Percentiles rank a stretch among this genome's conserved stretches.
phyloP scores from a whole-genome alignment of 768 basidiomycete species.

The Russula foetens region DNA sequence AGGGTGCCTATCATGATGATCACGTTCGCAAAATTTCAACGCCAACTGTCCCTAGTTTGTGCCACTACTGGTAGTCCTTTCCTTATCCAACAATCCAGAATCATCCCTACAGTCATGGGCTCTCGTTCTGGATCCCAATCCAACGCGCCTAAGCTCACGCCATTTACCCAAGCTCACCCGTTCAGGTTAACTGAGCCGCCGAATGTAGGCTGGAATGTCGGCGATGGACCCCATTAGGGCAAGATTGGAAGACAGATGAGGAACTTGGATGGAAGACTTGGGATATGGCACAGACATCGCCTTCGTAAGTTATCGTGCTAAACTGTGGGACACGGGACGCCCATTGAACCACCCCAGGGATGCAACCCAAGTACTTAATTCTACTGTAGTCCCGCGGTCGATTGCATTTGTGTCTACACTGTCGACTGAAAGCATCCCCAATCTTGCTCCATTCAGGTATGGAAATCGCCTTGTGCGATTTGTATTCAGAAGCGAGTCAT shows the following conservation, averaged over 20 bases:
- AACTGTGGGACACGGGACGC: conserved; percentile 11
- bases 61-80: too few species aligned
- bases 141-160: background rate
- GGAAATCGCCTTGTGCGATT: background rate
- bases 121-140: background rate
- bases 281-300: conserved; percentile 25
- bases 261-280: conserved; percentile 35
- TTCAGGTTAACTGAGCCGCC: conserved; percentile 33
- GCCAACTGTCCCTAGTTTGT: background rate
- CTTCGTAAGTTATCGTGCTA: conserved; percentile 10
- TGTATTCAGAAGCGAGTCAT: conserved; percentile 23
- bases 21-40: background rate
- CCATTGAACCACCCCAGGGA: conserved; percentile 21
- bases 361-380: conserved; percentile 46
- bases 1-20: background rate
- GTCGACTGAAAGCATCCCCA: conserved; percentile 41
- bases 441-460: conserved; percentile 63
- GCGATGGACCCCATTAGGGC: conserved; percentile 29
- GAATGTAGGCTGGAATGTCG: conserved; percentile 37
- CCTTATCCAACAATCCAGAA: background rate
- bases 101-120: background rate
- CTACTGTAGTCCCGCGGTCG: conserved; percentile 55
- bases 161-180: conserved; percentile 10
- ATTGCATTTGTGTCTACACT: conserved; percentile 60
- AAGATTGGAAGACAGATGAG: conserved; percentile 28